Conservation (phyloP, 805 yeast species). For the Suhomyces vadensis region DNA sequence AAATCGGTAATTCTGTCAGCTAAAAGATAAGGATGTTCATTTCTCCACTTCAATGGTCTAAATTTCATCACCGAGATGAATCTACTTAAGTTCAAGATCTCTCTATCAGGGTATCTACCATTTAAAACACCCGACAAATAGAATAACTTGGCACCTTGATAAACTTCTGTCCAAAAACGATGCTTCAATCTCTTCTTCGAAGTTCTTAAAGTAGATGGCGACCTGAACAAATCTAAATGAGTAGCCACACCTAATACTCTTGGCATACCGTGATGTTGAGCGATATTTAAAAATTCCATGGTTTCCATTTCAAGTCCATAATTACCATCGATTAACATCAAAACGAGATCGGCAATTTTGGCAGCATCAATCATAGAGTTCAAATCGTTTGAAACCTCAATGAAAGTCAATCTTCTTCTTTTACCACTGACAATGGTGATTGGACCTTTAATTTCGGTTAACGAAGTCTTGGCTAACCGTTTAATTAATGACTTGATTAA, state of each 20-base stretch:
- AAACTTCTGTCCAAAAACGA: slow-evolving; percentile 98
- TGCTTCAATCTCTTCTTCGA: slow-evolving; percentile 89
- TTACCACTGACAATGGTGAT: slow-evolving; percentile 96
- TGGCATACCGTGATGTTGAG: slow-evolving; percentile 99
- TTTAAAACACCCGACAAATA: slow-evolving; percentile 93
- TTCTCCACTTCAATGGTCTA: slow-evolving; percentile 98
- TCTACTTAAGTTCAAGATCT: slow-evolving; percentile 84
- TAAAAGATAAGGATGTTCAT: slow-evolving; percentile 92
- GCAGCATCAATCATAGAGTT: slow-evolving; percentile 97
- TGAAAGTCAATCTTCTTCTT: slow-evolving; percentile 85
- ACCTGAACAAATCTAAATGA: slow-evolving; percentile 90
- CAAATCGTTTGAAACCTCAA: slow-evolving; percentile 90
- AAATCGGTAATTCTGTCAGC: slow-evolving; percentile 92
- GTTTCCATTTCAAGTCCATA: slow-evolving; percentile 99
- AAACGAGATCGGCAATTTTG: slow-evolving; percentile 89
- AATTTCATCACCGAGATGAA: slow-evolving; percentile 97
- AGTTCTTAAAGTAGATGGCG: slow-evolving; percentile 84
- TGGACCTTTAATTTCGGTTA: slow-evolving; percentile 90
- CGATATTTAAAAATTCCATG: slow-evolving; percentile 94
- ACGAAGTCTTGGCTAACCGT: slow-evolving; percentile 81
- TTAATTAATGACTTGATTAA: slow-evolving; percentile 85
- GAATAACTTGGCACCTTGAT: slow-evolving; percentile 95
- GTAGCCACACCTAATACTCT: slow-evolving; percentile 93
- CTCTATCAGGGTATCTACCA: slow-evolving; percentile 97
- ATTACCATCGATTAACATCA: slow-evolving; percentile 90